Evolutionary conservation across 2,329 filamentous ascomycete genomes (phyloP), one percentile per base, ranked within the genome.

Genomic region (Cercospora sp.): DNA sequence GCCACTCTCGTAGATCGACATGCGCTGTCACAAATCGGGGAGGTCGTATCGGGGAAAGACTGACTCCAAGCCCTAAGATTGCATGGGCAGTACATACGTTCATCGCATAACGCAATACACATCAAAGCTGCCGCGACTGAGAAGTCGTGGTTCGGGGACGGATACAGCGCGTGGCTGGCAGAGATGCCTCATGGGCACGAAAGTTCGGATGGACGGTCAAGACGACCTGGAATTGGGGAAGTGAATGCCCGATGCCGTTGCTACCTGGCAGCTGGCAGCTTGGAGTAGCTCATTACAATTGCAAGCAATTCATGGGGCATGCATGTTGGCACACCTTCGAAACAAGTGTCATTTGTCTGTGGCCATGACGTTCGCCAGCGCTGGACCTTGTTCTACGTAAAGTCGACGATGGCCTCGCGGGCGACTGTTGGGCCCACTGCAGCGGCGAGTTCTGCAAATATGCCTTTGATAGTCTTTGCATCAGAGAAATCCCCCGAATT

Each of bases 371-470:
- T 42, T 42, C 36, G 36, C 16, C 16, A n/a, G 36, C 36, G 36
- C 36, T 42, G 36, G 36, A 8, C 36, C 36, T 42, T 42, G 7
- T 36, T n/a, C 36, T 42, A 69, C 4, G 75, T 72, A 61, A 90
- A 85, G 73, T 90, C 86, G 13, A 93, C 78, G 51, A 88, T 86
- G 18, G 91, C 80, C 62, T 84, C 80, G 20, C 78, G 79, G 55
- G 87, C 82, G 60, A 90, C 76, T 53, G 89, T 86, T 1, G 85
- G 81, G 0, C 91, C 91, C 55, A 92, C 78, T 10, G 87, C 86
- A 3, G 90, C 89, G 3, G 89, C 86, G 61, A 93, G 76, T 70
- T 93, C 90, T 1, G 87, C 90, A 67, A 93, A 84, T 39, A 84
- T 82, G 0, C 86, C 85, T 75, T 89, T 91, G 36, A 91, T 77